Evolutionary conservation across 2,329 filamentous ascomycete genomes (phyloP).

Genomic region (Niveomyces coronatus): DNA sequence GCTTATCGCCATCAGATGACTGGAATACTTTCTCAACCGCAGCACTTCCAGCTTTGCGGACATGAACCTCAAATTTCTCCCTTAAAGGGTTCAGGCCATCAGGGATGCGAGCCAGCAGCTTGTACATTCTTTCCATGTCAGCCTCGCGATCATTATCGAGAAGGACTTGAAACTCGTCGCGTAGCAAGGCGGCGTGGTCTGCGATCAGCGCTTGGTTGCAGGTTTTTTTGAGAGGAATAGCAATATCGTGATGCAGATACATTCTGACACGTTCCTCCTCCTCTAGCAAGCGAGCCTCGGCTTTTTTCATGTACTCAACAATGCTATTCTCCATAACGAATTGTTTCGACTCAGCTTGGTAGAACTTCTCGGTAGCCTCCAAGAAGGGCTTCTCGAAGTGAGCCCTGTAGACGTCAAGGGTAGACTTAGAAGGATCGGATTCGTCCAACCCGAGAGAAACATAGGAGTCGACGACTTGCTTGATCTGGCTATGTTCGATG

Average conservation of each 20-base stretch:
- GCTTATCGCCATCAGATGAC: conserved; percentile 70
- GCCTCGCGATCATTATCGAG: conserved; percentile 91
- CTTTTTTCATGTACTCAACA: conserved; percentile 99
- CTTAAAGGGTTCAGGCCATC: conserved; percentile 86
- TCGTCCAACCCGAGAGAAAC: conserved; percentile 92
- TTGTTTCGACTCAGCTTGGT: conserved; percentile 82
- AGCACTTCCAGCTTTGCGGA: conserved; percentile 76
- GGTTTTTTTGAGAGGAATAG: conserved; percentile 68
- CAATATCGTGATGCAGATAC: conserved; percentile 87
- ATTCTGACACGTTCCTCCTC: conserved; percentile 90
- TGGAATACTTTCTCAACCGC: conserved; percentile 91
- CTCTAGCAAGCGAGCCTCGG: conserved; percentile 76
- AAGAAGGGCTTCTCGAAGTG: conserved; percentile 94
- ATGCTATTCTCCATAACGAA: conserved; percentile 96
- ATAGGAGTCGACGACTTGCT: conserved; percentile 92
- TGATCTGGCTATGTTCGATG: conserved; percentile 94
- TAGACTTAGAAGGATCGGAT: conserved; percentile 84
- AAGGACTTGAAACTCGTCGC: conserved; percentile 91
- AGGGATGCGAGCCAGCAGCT: conserved; percentile 75
- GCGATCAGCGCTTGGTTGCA: conserved; percentile 86
- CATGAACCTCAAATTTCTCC: conserved; percentile 81
- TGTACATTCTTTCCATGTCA: conserved; percentile 95
- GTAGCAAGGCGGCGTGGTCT: conserved; percentile 73
- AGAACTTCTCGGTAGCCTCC: conserved; percentile 72
- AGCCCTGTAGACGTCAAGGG: conserved; percentile 84